phyloP scores from a whole-genome alignment of 805 yeast species.

The Kodamaea jinghongensis region DNA sequence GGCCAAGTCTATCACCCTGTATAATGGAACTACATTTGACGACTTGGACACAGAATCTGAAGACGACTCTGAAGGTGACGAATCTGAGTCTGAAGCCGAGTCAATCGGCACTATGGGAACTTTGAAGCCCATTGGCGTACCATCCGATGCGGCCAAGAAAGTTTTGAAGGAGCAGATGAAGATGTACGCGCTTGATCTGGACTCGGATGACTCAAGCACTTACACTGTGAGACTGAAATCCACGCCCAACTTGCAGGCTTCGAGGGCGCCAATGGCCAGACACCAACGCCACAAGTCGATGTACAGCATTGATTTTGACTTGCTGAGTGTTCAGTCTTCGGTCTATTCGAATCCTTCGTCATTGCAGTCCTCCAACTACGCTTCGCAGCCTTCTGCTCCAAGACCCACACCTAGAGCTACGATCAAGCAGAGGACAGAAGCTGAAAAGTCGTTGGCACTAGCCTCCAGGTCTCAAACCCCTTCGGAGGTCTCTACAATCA shows the following conservation, averaged over 20 bases:
- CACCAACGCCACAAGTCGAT: constrained; percentile 41
- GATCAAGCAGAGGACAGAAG: not conserved
- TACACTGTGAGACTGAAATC: constrained; percentile 17
- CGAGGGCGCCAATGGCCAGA: constrained; percentile 21
- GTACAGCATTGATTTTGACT: constrained; percentile 28
- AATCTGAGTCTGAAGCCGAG: constrained; percentile 16
- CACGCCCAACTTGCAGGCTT: constrained; percentile 17
- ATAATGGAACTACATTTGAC: constrained; percentile 26
- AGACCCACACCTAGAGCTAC: constrained; percentile 5
- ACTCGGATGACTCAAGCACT: constrained; percentile 26
- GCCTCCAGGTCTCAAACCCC: too few relatives aligned
- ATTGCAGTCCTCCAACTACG: constrained; percentile 3
- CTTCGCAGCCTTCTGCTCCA: constrained; percentile 2
- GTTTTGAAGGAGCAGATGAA: constrained; percentile 26
- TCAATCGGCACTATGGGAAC: constrained; percentile 11
- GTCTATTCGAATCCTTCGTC: constrained; percentile 8
- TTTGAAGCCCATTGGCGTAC: constrained; percentile 37
- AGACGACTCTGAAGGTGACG: constrained; percentile 21
- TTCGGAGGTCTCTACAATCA: too few relatives aligned
- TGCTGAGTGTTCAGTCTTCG: constrained; percentile 1
- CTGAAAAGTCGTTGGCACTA: not conserved
- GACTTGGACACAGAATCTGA: constrained; percentile 17
- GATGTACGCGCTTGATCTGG: constrained; percentile 19
- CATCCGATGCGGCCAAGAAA: constrained; percentile 30
- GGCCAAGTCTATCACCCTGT: constrained; percentile 8